phyloP scores from a whole-genome alignment of 139 green algal genomes.

The Diplosphaera chodatii region DNA sequence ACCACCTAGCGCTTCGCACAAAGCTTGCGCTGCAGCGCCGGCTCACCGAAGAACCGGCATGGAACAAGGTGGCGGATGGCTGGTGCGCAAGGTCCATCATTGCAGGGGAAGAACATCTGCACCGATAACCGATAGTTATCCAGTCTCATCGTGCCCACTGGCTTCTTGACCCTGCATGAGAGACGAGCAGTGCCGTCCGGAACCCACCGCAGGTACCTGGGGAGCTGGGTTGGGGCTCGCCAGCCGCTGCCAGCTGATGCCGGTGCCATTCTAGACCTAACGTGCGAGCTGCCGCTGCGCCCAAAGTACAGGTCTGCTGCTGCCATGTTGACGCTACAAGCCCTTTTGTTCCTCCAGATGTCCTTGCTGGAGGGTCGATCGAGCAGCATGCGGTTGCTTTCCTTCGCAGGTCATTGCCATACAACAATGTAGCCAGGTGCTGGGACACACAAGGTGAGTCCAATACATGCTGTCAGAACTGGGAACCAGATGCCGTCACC shows the following conservation, averaged over 20 bases:
- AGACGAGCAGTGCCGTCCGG: no score
- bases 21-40: conserved; percentile 41
- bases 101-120: no score
- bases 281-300: conserved; percentile 56
- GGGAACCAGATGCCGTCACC: no score
- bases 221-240: conserved; percentile 20
- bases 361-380: no score
- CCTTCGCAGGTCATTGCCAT: not conserved
- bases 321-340: no score
- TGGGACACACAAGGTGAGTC: conserved; percentile 52
- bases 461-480: no score
- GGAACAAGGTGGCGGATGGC: conserved; percentile 23
- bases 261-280: conserved; percentile 55
- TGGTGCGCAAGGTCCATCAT: conserved; percentile 25
- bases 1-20: conserved; percentile 43
- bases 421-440: conserved; percentile 8
- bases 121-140: no score
- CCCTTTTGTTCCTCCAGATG: no score
- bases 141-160: no score
- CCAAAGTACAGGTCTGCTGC: conserved; percentile 36
- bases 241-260: conserved; percentile 33
- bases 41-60: conserved; percentile 32
- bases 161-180: no score
- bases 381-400: no score
- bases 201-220: conserved; percentile 31